phyloP scores from a whole-genome alignment of 2,329 filamentous ascomycete species.

The Teratosphaeria zuluensis region DNA sequence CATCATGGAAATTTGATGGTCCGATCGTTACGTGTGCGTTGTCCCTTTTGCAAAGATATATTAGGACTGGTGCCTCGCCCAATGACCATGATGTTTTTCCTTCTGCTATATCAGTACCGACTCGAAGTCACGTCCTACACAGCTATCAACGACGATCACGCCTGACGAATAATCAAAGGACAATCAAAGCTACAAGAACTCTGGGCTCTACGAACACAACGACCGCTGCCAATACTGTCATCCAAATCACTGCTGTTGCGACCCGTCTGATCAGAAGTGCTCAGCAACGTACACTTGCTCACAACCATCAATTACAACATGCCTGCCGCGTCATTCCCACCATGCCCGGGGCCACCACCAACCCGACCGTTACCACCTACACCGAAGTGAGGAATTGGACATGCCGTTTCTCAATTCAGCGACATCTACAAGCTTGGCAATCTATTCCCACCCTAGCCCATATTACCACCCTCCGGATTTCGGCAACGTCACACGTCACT shows the following conservation, averaged over 20 bases:
- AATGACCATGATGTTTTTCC: not conserved
- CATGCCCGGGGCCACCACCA: not conserved
- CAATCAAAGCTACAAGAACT: not conserved
- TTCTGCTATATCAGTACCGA: not conserved
- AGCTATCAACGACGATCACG: not conserved
- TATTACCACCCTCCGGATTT: not conserved
- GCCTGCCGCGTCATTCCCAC: not conserved
- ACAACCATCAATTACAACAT: not conserved
- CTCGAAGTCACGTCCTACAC: not conserved
- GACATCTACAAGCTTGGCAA: not conserved
- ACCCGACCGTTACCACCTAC: not conserved
- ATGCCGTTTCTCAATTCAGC: not conserved
- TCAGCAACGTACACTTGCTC: not conserved
- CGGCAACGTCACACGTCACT: not conserved
- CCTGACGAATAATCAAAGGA: not conserved
- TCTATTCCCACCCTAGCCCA: not conserved
- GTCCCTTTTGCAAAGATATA: not conserved
- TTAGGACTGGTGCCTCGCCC: not conserved
- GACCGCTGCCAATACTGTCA: not conserved
- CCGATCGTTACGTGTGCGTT: not conserved
- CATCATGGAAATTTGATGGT: constrained; percentile 1
- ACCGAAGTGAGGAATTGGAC: not conserved
- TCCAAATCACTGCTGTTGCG: not conserved
- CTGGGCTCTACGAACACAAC: not conserved
- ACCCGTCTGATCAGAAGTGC: not conserved